These are phyloP conservation scores for Tolypocladium amazonense DNA, from an alignment of 2,329 filamentous ascomycete genomes.

Conservation along the genomic window DNA sequence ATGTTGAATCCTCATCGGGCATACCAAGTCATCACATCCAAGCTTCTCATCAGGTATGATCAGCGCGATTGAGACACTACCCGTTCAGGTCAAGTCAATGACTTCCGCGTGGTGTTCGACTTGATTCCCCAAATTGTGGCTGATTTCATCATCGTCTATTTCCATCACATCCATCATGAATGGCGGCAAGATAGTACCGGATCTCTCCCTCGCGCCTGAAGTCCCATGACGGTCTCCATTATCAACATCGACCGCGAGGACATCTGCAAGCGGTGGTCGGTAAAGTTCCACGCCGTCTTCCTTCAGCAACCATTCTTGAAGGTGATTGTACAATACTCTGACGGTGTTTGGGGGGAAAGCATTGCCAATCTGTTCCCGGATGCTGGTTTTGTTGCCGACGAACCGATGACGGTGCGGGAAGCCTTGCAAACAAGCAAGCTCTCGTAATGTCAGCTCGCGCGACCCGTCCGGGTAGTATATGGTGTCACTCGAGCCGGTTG, in stretches of 20 bases:
- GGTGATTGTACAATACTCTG: slow-evolving; percentile 34
- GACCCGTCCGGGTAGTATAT: slow-evolving; percentile 56
- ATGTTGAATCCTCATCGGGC: background rate
- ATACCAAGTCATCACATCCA: background rate
- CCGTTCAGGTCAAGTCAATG: background rate
- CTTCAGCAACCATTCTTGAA: slow-evolving; percentile 33
- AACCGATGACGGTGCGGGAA: slow-evolving; percentile 57
- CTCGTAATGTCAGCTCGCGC: slow-evolving; percentile 54
- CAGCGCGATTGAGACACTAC: background rate
- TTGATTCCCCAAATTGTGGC: background rate
- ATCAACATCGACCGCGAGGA: slow-evolving; percentile 14
- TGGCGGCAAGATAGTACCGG: background rate
- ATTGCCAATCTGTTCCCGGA: slow-evolving; percentile 64
- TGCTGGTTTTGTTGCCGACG: slow-evolving; percentile 21
- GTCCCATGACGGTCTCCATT: background rate
- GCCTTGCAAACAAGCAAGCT: slow-evolving; percentile 58
- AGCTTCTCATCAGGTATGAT: background rate
- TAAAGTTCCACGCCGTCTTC: slow-evolving; percentile 25
- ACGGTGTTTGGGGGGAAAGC: slow-evolving; percentile 59
- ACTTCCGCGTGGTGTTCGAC: background rate
- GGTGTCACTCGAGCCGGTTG: slow-evolving; percentile 48
- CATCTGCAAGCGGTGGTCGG: slow-evolving; percentile 7
- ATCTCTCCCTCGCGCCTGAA: background rate
- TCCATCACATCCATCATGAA: background rate
- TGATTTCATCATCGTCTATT: background rate